These are phyloP conservation scores for Oryza australiensis DNA, from an alignment of 176 grass and related monocot species.

Conservation along the genomic window DNA sequence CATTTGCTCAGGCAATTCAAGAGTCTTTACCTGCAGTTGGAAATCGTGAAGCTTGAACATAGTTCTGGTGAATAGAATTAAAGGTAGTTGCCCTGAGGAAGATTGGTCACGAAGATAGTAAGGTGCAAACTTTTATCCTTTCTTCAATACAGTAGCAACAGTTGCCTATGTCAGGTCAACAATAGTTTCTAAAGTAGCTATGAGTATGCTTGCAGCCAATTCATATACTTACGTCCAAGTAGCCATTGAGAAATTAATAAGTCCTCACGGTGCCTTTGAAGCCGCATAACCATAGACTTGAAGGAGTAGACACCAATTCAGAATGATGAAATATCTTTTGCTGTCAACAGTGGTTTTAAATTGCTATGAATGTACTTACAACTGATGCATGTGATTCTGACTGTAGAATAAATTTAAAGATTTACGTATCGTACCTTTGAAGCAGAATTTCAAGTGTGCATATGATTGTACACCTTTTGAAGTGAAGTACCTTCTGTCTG, in stretches of 20 bases:
- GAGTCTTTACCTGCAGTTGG: constrained; percentile 49
- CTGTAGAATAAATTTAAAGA: constrained; percentile 8
- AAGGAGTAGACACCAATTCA: constrained; percentile 18
- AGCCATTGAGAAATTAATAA: constrained; percentile 29
- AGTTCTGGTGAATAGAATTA: constrained; percentile 17
- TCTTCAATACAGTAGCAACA: constrained; percentile 6
- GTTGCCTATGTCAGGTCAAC: constrained; percentile 22
- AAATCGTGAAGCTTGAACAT: constrained; percentile 58
- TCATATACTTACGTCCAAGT: constrained; percentile 12
- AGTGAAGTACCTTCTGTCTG: constrained; percentile 9
- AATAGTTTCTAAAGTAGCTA: neutral
- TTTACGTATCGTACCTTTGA: neutral
- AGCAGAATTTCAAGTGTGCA: constrained; percentile 9
- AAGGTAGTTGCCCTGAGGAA: constrained; percentile 12
- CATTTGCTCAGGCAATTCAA: constrained; percentile 76
- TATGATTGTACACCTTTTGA: constrained; percentile 14
- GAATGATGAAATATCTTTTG: constrained; percentile 23
- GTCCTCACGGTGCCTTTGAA: constrained; percentile 7
- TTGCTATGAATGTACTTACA: constrained; percentile 9
- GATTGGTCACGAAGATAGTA: constrained; percentile 24
- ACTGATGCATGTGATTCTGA: constrained; percentile 31
- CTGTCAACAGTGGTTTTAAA: constrained; percentile 13
- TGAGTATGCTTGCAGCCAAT: neutral
- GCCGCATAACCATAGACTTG: constrained; percentile 17
- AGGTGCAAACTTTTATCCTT: constrained; percentile 32